phyloP scores from a whole-genome alignment of 2,329 filamentous ascomycete genomes.

The Lecanicillium sp. region DNA sequence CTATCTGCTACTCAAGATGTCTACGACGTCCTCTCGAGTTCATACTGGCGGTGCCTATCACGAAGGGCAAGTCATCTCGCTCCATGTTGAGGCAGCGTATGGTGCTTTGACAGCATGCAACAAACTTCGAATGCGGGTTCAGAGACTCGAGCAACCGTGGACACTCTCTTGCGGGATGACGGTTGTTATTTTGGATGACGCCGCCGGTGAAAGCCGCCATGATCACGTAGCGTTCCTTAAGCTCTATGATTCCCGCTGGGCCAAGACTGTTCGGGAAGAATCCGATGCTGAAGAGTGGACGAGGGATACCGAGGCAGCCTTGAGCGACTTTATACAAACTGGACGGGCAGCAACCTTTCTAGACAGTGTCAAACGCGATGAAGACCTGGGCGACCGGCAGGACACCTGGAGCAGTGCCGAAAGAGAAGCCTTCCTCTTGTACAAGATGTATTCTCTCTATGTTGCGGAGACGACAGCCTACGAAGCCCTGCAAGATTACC shows the following conservation, averaged over 20 bases:
- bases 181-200: not conserved
- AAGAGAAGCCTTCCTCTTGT: conserved; percentile 12
- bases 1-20: no score
- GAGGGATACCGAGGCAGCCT: conserved; percentile 1
- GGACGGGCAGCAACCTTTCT: not conserved
- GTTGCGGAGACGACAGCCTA: conserved; percentile 13
- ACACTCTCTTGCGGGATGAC: conserved; percentile 3
- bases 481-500: conserved; percentile 8
- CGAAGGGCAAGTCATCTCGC: not conserved
- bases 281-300: not conserved
- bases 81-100: not conserved
- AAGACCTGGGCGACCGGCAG: conserved; percentile 6
- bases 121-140: conserved; percentile 1
- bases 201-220: not conserved
- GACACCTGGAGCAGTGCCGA: conserved; percentile 13
- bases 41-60: conserved; percentile 1
- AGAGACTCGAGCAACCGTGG: conserved; percentile 2
- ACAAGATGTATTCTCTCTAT: conserved; percentile 6
- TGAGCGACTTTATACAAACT: conserved; percentile 2
- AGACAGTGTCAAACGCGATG: not conserved
- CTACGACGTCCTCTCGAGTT: no score
- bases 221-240: conserved; percentile 3
- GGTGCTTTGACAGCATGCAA: not conserved
- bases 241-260: conserved; percentile 1
- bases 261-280: not conserved